A percentile compares a stretch with the other conserved stretches of the same genome.
phyloP scores from a whole-genome alignment of 352 stramenopile genomes.

The Phytophthora tentaculata region DNA sequence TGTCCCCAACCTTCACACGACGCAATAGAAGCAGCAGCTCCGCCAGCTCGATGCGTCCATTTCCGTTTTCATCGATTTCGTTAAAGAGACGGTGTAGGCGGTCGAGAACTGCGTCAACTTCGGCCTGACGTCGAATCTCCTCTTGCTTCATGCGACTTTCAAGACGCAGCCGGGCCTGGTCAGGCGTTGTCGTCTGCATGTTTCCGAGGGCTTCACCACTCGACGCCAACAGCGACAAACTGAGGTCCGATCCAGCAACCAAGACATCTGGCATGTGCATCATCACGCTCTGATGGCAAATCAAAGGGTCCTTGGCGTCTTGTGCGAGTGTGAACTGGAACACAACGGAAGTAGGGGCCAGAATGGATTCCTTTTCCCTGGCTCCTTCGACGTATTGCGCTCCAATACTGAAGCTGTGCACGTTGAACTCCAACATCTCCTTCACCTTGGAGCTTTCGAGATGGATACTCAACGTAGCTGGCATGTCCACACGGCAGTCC shows the following conservation, averaged over 20 bases:
- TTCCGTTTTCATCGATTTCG: conserved; percentile 74
- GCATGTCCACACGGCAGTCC: conserved; percentile 61
- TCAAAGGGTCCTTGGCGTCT: conserved; percentile 40
- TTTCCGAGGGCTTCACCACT: conserved; percentile 52
- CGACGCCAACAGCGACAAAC: conserved; percentile 67
- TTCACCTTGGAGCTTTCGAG: conserved; percentile 54
- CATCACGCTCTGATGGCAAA: conserved; percentile 57
- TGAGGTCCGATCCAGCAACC: conserved; percentile 72
- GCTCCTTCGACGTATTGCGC: conserved; percentile 57
- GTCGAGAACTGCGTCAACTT: conserved; percentile 60
- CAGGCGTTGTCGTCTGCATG: conserved; percentile 64
- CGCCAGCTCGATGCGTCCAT: conserved; percentile 66
- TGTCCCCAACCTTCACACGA: conserved; percentile 70
- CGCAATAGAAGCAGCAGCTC: conserved; percentile 69
- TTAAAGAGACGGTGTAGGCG: conserved; percentile 71
- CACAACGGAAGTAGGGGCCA: conserved; percentile 53
- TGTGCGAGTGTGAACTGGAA: conserved; percentile 62
- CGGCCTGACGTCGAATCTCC: conserved; percentile 53
- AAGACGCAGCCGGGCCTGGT: conserved; percentile 64
- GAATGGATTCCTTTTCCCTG: conserved; percentile 48
- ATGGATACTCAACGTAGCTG: conserved; percentile 48
- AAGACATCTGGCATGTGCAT: conserved; percentile 72
- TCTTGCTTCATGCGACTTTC: conserved; percentile 64
- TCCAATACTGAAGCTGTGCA: conserved; percentile 53
- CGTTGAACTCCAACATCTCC: conserved; percentile 58